These are phyloP conservation scores for Citrus reticulata DNA, from an alignment of 345 rosid genomes.

Conservation along the genomic window DNA sequence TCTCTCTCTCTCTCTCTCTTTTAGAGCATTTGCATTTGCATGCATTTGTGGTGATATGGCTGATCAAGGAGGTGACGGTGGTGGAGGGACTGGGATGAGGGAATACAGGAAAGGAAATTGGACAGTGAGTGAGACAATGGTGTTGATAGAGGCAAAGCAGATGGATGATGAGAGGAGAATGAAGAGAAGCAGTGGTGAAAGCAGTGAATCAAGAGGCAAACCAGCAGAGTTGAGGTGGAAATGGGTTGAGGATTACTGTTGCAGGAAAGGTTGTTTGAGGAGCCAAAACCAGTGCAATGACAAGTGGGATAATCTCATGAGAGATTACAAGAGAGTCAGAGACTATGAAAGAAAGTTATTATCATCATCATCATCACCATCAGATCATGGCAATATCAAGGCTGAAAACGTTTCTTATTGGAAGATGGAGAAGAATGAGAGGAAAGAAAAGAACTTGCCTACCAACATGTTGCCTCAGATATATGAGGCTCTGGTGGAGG, in stretches of 20 bases:
- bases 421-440: slow-evolving; percentile 77
- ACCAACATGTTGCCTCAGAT: slow-evolving; percentile 67
- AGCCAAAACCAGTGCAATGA: slow-evolving; percentile 97
- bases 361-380: neutral
- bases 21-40: slow-evolving; percentile 29
- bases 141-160: slow-evolving; percentile 77
- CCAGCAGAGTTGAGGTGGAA: slow-evolving; percentile 88
- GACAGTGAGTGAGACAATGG: slow-evolving; percentile 76
- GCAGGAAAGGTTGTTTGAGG: slow-evolving; percentile 68
- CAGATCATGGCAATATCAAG: neutral
- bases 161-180: slow-evolving; percentile 83
- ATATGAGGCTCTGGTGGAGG: slow-evolving; percentile 63
- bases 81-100: slow-evolving; percentile 32
- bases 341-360: slow-evolving; percentile 50
- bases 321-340: slow-evolving; percentile 89
- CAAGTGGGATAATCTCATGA: slow-evolving; percentile 96
- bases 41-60: slow-evolving; percentile 34
- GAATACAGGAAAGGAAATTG: slow-evolving; percentile 91
- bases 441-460: slow-evolving; percentile 79
- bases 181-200: slow-evolving; percentile 45
- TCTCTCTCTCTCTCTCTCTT: slow-evolving; percentile 1
- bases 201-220: slow-evolving; percentile 37
- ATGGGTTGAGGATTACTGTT: slow-evolving; percentile 92
- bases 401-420: slow-evolving; percentile 49
- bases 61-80: slow-evolving; percentile 49